Conservation (phyloP, 371 early-diverging fungal species). For the Syncephalastrum monosporum region DNA sequence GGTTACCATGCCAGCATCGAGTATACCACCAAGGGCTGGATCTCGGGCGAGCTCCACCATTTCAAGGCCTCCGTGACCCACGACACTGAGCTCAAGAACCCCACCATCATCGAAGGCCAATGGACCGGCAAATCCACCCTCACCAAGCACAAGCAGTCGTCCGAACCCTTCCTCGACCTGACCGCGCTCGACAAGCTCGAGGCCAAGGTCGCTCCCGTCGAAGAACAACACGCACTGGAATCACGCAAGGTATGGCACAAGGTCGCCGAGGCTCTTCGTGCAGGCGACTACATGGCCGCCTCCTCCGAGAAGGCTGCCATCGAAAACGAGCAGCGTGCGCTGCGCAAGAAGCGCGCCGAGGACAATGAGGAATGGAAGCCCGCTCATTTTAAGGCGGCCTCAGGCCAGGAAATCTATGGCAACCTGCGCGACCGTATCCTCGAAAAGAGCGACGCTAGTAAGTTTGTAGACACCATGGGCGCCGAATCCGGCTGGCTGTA, state of each 20-base stretch:
- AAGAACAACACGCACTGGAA: slow-evolving; percentile 64
- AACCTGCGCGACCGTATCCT: slow-evolving; percentile 41
- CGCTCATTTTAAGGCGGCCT: slow-evolving; percentile 43
- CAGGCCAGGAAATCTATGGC: slow-evolving; percentile 45
- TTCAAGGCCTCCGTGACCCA: slow-evolving; percentile 68
- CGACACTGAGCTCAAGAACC: slow-evolving; percentile 29
- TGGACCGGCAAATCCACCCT: slow-evolving; percentile 67
- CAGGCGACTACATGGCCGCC: slow-evolving; percentile 67
- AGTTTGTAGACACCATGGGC: slow-evolving; percentile 52
- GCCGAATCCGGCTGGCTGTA: slow-evolving; percentile 39
- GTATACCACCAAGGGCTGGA: slow-evolving; percentile 76
- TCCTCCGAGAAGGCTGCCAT: slow-evolving; percentile 69
- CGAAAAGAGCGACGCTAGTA: slow-evolving; percentile 34
- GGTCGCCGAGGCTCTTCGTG: slow-evolving; percentile 67
- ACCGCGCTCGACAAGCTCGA: slow-evolving; percentile 41
- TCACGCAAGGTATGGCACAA: slow-evolving; percentile 74
- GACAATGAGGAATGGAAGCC: slow-evolving; percentile 62
- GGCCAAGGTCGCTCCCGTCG: slow-evolving; percentile 49
- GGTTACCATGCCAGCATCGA: slow-evolving; percentile 70
- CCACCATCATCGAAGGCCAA: slow-evolving; percentile 53
- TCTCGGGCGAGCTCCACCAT: slow-evolving; percentile 78
- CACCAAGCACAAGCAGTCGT: slow-evolving; percentile 44
- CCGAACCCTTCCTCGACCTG: slow-evolving; percentile 54
- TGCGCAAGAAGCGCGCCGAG: slow-evolving; percentile 66
- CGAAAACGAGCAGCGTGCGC: slow-evolving; percentile 71